Evolutionary conservation across 495 filamentous ascomycete genomes (phyloP).

Genomic region (Poronia punctata): DNA sequence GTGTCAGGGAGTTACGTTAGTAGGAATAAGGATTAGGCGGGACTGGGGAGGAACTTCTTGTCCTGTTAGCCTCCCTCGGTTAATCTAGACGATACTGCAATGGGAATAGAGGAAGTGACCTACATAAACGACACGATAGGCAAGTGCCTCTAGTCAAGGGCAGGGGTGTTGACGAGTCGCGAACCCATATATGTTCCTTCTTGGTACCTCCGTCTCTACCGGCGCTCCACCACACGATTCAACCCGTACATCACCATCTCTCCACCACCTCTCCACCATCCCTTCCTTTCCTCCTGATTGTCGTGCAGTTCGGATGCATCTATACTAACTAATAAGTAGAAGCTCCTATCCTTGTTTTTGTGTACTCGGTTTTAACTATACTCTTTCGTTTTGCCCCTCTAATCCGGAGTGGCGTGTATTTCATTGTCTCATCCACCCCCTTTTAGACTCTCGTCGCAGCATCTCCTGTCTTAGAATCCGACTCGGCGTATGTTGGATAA

Average conservation of each 20-base stretch:
- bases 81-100: too few species aligned
- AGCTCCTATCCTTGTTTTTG: slow-evolving; percentile 16
- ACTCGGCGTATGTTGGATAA: slow-evolving; percentile 15
- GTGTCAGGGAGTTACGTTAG: too few species aligned
- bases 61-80: too few species aligned
- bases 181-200: not conserved
- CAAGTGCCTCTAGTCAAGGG: too few species aligned
- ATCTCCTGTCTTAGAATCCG: slow-evolving; percentile 25
- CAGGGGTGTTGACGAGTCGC: not conserved
- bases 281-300: slow-evolving; percentile 7
- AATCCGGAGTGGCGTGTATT: slow-evolving; percentile 4
- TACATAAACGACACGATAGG: not conserved
- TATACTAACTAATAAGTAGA: slow-evolving; percentile 13
- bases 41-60: not conserved
- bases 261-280: not conserved
- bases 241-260: not conserved
- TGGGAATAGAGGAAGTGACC: not conserved
- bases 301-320: slow-evolving; percentile 12
- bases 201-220: not conserved
- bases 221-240: slow-evolving; percentile 7
- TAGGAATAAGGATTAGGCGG: too few species aligned
- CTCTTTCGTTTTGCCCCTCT: not conserved
- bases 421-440: slow-evolving; percentile 10
- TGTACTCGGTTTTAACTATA: slow-evolving; percentile 3
- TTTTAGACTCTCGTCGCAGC: slow-evolving; percentile 16